Conservation (phyloP, 768 basidiomycete genomes). For the Suillus subaureus region DNA sequence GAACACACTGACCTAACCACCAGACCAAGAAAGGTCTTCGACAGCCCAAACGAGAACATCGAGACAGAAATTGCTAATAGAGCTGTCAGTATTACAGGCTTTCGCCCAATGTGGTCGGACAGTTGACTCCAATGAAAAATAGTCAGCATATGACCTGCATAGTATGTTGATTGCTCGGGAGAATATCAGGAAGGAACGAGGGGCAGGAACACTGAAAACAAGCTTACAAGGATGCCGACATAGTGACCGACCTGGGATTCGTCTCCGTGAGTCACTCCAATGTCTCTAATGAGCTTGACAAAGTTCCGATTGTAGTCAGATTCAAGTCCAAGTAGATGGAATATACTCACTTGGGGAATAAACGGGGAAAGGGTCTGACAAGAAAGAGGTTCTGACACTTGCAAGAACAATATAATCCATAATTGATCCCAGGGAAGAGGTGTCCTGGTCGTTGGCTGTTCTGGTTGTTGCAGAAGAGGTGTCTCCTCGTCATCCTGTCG, state of each 20-base stretch:
- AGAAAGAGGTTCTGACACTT: slow-evolving; percentile 74
- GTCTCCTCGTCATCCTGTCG: slow-evolving; percentile 56
- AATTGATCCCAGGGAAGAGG: slow-evolving; percentile 74
- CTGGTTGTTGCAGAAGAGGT: slow-evolving; percentile 44
- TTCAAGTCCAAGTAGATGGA: background rate
- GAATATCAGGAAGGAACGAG: slow-evolving; percentile 28
- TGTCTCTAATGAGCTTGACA: slow-evolving; percentile 28
- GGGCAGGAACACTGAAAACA: slow-evolving; percentile 18
- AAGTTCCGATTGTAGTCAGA: background rate
- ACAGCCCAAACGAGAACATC: slow-evolving; percentile 51
- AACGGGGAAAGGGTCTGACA: slow-evolving; percentile 76
- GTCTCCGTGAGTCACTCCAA: slow-evolving; percentile 43
- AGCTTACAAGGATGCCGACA: slow-evolving; percentile 47
- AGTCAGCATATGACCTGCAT: slow-evolving; percentile 48
- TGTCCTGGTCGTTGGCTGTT: slow-evolving; percentile 35
- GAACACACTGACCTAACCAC: slow-evolving; percentile 39
- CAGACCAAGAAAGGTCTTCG: slow-evolving; percentile 45
- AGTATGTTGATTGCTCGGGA: slow-evolving; percentile 49
- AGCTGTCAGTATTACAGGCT: slow-evolving; percentile 48
- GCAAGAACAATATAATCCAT: slow-evolving; percentile 65
- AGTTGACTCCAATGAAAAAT: slow-evolving; percentile 51
- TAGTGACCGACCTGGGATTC: slow-evolving; percentile 49
- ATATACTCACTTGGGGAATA: slow-evolving; percentile 52
- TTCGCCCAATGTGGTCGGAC: slow-evolving; percentile 51
- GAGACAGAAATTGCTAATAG: slow-evolving; percentile 46